Evolutionary conservation across 257 asterid genomes (phyloP).

Genomic region (Jacaranda copaia): DNA sequence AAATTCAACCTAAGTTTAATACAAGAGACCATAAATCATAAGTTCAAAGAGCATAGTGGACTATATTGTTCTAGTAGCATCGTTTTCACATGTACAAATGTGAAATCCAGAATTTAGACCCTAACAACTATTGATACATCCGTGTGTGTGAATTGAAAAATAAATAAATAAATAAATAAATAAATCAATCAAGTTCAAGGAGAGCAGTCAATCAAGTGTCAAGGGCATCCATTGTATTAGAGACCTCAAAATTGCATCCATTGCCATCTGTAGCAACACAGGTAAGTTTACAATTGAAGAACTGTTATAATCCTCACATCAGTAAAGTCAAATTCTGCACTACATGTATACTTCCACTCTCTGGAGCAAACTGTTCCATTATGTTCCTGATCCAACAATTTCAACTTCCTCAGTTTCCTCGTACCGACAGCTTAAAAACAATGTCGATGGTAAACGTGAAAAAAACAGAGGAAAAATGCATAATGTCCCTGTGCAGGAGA

Average conservation of each 20-base stretch:
- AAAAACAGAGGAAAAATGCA: slow-evolving; percentile 5
- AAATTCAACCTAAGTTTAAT: no score
- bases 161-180: no score
- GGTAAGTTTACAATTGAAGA: slow-evolving; percentile 21
- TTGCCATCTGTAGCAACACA: background rate
- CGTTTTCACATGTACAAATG: no score
- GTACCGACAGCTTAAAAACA: background rate
- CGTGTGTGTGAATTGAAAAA: no score
- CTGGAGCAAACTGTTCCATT: background rate
- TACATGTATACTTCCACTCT: background rate
- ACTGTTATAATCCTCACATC: slow-evolving; percentile 11
- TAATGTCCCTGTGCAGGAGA: slow-evolving; percentile 37
- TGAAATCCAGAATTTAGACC: no score
- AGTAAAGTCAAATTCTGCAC: slow-evolving; percentile 20
- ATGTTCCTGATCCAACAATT: background rate
- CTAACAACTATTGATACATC: no score
- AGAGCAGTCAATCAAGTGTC: no score
- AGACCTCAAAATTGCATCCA: slow-evolving; percentile 13
- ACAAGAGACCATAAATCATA: no score
- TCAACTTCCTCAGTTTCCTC: background rate
- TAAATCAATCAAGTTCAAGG: no score
- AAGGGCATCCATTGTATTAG: background rate
- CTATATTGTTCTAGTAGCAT: no score
- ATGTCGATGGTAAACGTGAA: background rate
- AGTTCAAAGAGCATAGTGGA: no score